phyloP scores from a whole-genome alignment of 2,329 filamentous ascomycete genomes.

The Fusarium sp. region DNA sequence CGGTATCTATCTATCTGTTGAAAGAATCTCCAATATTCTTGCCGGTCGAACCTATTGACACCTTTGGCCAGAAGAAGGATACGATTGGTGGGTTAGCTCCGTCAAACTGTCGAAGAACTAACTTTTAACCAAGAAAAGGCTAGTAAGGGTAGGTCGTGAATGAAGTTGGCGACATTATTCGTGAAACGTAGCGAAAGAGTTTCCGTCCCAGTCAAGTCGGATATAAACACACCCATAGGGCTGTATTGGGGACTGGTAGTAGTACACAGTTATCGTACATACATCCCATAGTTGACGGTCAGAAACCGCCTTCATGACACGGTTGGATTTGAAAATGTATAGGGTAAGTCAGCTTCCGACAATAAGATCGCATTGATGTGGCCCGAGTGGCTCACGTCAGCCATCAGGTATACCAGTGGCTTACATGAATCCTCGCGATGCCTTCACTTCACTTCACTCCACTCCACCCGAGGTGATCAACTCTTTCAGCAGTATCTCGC shows the following conservation, averaged over 20 bases:
- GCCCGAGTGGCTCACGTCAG: slow-evolving; percentile 40
- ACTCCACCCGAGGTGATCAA: not conserved
- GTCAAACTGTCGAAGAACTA: not conserved
- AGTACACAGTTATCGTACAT: too few species aligned
- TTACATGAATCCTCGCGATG: slow-evolving; percentile 21
- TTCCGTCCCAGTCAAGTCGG: not conserved
- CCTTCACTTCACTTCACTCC: not conserved
- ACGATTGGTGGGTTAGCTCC: slow-evolving; percentile 8
- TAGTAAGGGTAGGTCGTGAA: not conserved
- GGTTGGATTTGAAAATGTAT: not conserved
- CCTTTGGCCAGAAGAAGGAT: not conserved
- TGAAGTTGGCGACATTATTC: slow-evolving; percentile 7
- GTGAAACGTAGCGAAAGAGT: not conserved
- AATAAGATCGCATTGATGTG: not conserved
- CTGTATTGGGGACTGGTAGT: not conserved
- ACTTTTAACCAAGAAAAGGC: not conserved
- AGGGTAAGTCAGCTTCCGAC: not conserved
- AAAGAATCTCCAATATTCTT: not conserved
- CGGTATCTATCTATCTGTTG: not conserved
- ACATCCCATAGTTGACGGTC: not conserved
- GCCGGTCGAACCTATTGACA: not conserved
- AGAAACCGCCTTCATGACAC: not conserved
- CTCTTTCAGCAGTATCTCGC: not conserved
- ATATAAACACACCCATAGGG: slow-evolving; percentile 2
- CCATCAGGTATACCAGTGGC: slow-evolving; percentile 25